Evolutionary conservation across 2,329 filamentous ascomycete genomes (phyloP).

Genomic region (Pyrenophora tritici-repentis): DNA sequence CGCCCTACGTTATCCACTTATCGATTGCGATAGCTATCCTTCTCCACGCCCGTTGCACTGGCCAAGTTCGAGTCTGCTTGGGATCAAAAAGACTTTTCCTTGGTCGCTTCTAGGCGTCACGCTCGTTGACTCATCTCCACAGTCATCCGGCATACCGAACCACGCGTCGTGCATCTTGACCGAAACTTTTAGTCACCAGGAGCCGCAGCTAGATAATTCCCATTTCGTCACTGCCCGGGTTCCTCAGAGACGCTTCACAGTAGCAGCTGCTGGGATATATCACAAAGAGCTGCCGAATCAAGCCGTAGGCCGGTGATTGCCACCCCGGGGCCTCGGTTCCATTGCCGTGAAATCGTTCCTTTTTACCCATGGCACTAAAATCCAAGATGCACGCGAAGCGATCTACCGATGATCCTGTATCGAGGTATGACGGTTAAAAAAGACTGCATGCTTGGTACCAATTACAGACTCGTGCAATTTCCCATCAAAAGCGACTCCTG

Average conservation of each 20-base stretch:
- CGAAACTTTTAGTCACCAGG: slow-evolving; percentile 4
- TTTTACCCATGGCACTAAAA: neutral
- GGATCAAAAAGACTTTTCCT: slow-evolving; percentile 29
- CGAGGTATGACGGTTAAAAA: neutral
- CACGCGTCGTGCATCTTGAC: slow-evolving; percentile 16
- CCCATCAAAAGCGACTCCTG: neutral
- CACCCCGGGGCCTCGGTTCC: neutral
- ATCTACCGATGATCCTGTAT: neutral
- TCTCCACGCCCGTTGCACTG: slow-evolving; percentile 27
- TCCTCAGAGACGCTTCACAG: neutral
- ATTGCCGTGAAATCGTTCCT: neutral
- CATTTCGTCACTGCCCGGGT: slow-evolving; percentile 10
- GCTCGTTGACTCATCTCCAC: slow-evolving; percentile 10
- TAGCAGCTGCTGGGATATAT: slow-evolving; percentile 2
- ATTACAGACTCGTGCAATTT: neutral
- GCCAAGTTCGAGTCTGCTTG: slow-evolving; percentile 19
- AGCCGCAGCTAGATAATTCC: slow-evolving; percentile 18
- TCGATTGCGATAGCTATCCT: slow-evolving; percentile 42
- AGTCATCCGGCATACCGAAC: slow-evolving; percentile 8
- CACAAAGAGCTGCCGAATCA: slow-evolving; percentile 6
- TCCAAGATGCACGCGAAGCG: neutral
- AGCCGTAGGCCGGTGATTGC: slow-evolving; percentile 14
- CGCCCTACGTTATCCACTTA: slow-evolving; percentile 41
- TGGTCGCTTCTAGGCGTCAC: slow-evolving; percentile 16
- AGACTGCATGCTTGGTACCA: neutral